Evolutionary conservation across 306 rosid species (phyloP).

Genomic region (Quercus mongolica): DNA sequence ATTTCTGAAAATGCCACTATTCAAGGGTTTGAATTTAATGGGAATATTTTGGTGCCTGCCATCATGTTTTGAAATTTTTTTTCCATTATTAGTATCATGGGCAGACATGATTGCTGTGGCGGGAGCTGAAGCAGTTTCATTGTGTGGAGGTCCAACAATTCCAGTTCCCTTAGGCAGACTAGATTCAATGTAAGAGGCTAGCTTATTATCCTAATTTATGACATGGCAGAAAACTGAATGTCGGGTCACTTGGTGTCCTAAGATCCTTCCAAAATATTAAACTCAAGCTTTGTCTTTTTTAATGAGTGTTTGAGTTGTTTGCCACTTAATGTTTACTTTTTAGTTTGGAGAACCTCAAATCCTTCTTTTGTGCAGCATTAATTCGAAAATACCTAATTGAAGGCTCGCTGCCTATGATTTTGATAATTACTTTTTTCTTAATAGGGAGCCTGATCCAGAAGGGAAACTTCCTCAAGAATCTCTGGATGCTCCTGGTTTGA

Average conservation of each 20-base stretch:
- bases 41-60: slow-evolving; percentile 24
- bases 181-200: slow-evolving; percentile 64
- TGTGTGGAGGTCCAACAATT: slow-evolving; percentile 91
- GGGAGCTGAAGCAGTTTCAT: slow-evolving; percentile 90
- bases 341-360: background rate
- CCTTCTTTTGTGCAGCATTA: background rate
- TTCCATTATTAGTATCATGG: slow-evolving; percentile 69
- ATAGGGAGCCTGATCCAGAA: slow-evolving; percentile 83
- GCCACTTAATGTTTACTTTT: background rate
- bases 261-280: slow-evolving; percentile 18
- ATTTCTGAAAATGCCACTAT: slow-evolving; percentile 21
- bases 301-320: background rate
- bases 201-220: slow-evolving; percentile 14
- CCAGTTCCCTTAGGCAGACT: slow-evolving; percentile 70
- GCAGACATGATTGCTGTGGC: slow-evolving; percentile 92
- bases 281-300: slow-evolving; percentile 5
- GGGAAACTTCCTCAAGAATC: slow-evolving; percentile 90
- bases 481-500: slow-evolving; percentile 70
- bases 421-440: slow-evolving; percentile 11
- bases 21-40: slow-evolving; percentile 13
- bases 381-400: background rate
- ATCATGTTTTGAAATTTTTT: slow-evolving; percentile 20
- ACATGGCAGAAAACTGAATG: slow-evolving; percentile 3
- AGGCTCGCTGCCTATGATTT: slow-evolving; percentile 13
- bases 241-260: background rate